Conservation (phyloP, 805 yeast species). For the Suhomyces pyralidae region DNA sequence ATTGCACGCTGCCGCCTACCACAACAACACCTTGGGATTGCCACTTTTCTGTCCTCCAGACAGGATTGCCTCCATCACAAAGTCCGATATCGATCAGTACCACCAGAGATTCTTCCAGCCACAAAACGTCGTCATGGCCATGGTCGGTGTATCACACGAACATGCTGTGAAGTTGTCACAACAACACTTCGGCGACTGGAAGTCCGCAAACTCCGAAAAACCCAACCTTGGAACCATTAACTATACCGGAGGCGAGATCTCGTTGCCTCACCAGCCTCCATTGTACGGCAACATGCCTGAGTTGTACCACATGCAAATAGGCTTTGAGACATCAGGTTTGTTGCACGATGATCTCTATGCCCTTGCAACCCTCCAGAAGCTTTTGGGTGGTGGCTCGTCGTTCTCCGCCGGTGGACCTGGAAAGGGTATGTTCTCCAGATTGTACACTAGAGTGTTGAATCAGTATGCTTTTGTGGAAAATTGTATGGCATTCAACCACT, state of each 20-base stretch:
- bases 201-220: constrained; percentile 9
- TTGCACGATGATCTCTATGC: constrained; percentile 86
- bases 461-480: constrained; percentile 89
- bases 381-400: constrained; percentile 96
- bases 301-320: constrained; percentile 80
- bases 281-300: constrained; percentile 58
- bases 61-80: constrained; percentile 52
- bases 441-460: constrained; percentile 87
- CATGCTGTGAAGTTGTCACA: constrained; percentile 63
- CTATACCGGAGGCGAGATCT: constrained; percentile 49
- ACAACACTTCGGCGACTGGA: constrained; percentile 63
- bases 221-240: constrained; percentile 55
- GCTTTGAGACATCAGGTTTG: constrained; percentile 83
- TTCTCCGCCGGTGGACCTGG: constrained; percentile 99
- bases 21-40: constrained; percentile 71
- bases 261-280: constrained; percentile 39
- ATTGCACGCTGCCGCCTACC: constrained; percentile 80
- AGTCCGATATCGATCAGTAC: constrained; percentile 54
- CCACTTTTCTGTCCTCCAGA: constrained; percentile 83
- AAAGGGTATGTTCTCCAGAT: constrained; percentile 95
- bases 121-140: constrained; percentile 76
- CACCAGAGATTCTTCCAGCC: constrained; percentile 71
- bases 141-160: constrained; percentile 78
- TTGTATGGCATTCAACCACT: constrained; percentile 83
- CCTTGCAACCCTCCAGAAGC: constrained; percentile 81